Base-by-base conservation (phyloP, 768 basidiomycete species). In the Lactarius quietus region DNA sequence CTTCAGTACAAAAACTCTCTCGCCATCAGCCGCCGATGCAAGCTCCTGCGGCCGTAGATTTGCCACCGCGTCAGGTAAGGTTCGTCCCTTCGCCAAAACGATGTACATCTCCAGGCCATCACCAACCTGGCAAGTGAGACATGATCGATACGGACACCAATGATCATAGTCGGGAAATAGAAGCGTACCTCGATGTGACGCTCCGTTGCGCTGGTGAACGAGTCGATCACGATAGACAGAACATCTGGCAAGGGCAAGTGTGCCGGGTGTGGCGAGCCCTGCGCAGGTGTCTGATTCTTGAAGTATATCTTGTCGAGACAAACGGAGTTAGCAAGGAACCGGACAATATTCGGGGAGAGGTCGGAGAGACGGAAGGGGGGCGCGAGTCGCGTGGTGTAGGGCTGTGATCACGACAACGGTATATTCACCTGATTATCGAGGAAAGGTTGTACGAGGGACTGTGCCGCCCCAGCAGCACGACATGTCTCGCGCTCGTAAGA, bases 401-500 rank as follows among this genome's bases (percentile, higher is more conserved):
- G 41, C 41, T 33, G 63, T 33, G 20, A 36, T 65, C 62, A 63
- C 52, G 55, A 51, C 23, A 51, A 17, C 26, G 26, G 48, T 15
- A 39, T 20, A 78, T 90, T 78, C 73, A 89, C 96, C 86, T 98
- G 95, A 77, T 97, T 98, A 78, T 99, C 97, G 71, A 99, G 79
- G 86, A 99, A 97, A 1, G 97, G 97, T 73, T 99, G 97, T 8
- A 99, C 86, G 28, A 99, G 84, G 56, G 87, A 84, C 74, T 93
- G 90, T n/a, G 95, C 96, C 18, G 95, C 90, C 57, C 97, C 97
- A 56, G 95, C 95, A 43, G 95, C 95, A 68, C 97, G 89, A 79
- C 95, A 98, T 36, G 92, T 86, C 79, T 97, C 95, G 66, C 97
- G 90, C 78, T 98, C 95, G 76, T 99, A 99, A 56, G 92, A 95